Evolutionary conservation across 2,329 filamentous ascomycete genomes (phyloP), one percentile per base, ranked within the genome.

Genomic region (Sphaerulina vaccinii): DNA sequence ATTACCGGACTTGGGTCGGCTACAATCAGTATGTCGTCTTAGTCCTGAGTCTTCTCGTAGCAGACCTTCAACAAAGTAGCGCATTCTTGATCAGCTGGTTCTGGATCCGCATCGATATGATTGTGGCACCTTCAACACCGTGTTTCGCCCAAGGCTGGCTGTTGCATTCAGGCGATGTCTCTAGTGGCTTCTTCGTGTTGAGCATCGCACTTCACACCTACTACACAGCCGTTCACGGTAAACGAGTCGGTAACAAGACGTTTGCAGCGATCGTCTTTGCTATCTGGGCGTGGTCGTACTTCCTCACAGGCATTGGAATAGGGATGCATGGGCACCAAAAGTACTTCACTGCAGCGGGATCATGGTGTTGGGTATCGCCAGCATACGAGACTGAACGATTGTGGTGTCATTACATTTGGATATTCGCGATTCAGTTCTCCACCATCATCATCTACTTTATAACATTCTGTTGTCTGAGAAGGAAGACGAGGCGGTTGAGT

Each of bases 61-160:
- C 85, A 52, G 85, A 88, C 60, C 76, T 86, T 49, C 81, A 85
- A 61, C 85, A 88, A 62, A 76, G 81, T 6, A 65, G 81, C 0
- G 81, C 83, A 3, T 88, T 87, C 63, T 61, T 85, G 37, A 72
- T 87, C 42, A 86, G 84, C 55, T 76, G 78, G 3, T 71, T 78
- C 29, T 85, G 84, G 79, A 71, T 86, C 4, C 66, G 69, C 1
- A 65, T 71, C 11, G 73, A 85, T 64, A 73, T 71, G 0, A 77
- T 88, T 13, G 61, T 76, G 1, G 80, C 83, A 1, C 75, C 75
- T 2, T 78, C 76, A 0, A 59, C 73, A 1, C 72, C 78, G 5
- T 88, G 85, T 68, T 79, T 78, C 60, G 77, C 77, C 0, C 85
- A 89, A 66, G 85, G 84, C n/a, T 83, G 84, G 72, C 81, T 88